Evolutionary conservation across 768 basidiomycete species (phyloP).

Genomic region (Boletus reticulatus): DNA sequence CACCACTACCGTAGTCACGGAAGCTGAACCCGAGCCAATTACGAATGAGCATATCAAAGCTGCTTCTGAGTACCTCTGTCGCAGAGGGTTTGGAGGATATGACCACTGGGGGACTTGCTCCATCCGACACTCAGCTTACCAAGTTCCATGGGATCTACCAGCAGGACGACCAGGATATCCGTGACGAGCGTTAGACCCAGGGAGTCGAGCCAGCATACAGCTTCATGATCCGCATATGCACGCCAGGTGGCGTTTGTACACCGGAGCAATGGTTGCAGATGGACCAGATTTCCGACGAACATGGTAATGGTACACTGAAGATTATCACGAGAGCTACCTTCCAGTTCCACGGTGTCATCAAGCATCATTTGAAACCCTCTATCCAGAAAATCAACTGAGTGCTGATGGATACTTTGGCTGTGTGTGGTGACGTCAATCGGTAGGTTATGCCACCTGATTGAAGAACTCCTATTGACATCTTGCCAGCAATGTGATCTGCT

Average conservation of each 20-base stretch:
- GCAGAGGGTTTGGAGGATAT: conserved; percentile 84
- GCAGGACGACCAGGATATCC: conserved; percentile 97
- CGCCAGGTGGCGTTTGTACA: conserved; percentile 93
- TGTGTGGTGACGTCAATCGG: conserved; percentile 98
- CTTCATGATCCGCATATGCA: conserved; percentile 98
- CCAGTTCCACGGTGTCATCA: conserved; percentile 99
- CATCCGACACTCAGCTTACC: conserved; percentile 90
- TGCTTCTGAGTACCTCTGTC: conserved; percentile 89
- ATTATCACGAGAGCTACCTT: conserved; percentile 97
- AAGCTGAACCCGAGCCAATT: conserved; percentile 94
- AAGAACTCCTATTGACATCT: conserved; percentile 4
- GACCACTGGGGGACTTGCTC: conserved; percentile 85
- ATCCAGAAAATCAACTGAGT: conserved; percentile 94
- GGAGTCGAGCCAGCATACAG: conserved; percentile 94
- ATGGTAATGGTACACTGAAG: conserved; percentile 92
- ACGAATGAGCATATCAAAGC: conserved; percentile 99
- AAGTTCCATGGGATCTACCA: conserved; percentile 98
- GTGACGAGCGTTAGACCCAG: conserved; percentile 90
- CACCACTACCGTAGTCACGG: too few species aligned
- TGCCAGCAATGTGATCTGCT: conserved; percentile 82
- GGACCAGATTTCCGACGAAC: conserved; percentile 95
- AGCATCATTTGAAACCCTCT: conserved; percentile 91
- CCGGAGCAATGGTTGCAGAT: conserved; percentile 93
- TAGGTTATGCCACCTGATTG: conserved; percentile 28
- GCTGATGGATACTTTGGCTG: conserved; percentile 92